phyloP scores from a whole-genome alignment of 441 rosid species.

The Biscutella laevigata region DNA sequence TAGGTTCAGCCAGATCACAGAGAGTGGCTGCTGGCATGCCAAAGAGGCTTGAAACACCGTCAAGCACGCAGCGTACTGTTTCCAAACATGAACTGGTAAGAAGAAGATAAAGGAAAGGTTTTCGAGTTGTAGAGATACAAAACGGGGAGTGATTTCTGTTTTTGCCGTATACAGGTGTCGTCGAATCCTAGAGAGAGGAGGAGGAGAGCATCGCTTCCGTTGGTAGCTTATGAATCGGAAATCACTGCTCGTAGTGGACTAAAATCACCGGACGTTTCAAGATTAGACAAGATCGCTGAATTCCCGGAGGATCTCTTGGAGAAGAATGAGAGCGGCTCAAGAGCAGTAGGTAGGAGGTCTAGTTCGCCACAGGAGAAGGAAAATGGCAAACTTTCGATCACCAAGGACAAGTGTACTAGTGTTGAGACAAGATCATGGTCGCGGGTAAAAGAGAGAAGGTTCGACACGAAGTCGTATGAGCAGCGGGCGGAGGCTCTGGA shows the following conservation, averaged over 20 bases:
- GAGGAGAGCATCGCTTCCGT: slow-evolving; percentile 67
- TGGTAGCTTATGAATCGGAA: slow-evolving; percentile 25
- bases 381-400: slow-evolving; percentile 38
- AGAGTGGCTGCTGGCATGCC: slow-evolving; percentile 34
- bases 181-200: slow-evolving; percentile 28
- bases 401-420: slow-evolving; percentile 58
- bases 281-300: slow-evolving; percentile 59
- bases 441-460: slow-evolving; percentile 30
- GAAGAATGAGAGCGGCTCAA: slow-evolving; percentile 28
- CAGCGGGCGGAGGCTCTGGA: slow-evolving; percentile 74
- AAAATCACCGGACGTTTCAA: slow-evolving; percentile 46
- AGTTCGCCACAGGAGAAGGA: too few relatives aligned
- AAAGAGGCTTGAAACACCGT: slow-evolving; percentile 32
- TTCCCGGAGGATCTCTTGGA: slow-evolving; percentile 37
- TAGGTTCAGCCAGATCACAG: slow-evolving; percentile 35
- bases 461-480: slow-evolving; percentile 58
- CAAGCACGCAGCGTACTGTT: slow-evolving; percentile 31
- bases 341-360: too few relatives aligned
- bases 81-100: slow-evolving; percentile 48
- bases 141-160: slow-evolving; percentile 6
- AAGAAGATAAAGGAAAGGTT: not conserved
- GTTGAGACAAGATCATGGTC: slow-evolving; percentile 32
- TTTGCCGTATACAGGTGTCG: slow-evolving; percentile 24
- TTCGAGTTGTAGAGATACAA: not conserved
- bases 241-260: slow-evolving; percentile 19